A percentile compares a stretch with the other conserved stretches of the same genome.
These are phyloP conservation scores for Neurospora sp. DNA, from an alignment of 495 filamentous ascomycete species.

Conservation along the genomic window DNA sequence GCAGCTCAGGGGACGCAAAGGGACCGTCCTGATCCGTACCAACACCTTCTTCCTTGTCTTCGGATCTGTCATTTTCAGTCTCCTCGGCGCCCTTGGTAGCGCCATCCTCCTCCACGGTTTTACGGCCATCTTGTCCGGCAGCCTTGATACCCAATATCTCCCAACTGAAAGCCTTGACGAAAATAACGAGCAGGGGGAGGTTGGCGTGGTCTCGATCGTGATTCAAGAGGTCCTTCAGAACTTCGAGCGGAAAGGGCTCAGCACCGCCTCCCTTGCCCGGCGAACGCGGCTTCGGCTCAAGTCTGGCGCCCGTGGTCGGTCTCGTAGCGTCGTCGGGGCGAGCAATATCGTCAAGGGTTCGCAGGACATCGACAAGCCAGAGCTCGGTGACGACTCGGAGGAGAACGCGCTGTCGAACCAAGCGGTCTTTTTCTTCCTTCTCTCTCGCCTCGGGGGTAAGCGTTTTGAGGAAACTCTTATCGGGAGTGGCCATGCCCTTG, in stretches of 20 bases:
- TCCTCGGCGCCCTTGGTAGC: conserved; percentile 43
- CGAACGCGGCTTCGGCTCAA: conserved; percentile 42
- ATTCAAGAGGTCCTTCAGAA: conserved; percentile 89
- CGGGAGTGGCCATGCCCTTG: conserved; percentile 83
- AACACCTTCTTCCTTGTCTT: conserved; percentile 38
- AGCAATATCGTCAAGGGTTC: conserved; percentile 80
- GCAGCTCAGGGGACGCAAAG: conserved; percentile 63
- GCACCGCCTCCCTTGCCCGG: conserved; percentile 46
- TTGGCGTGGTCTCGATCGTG: conserved; percentile 90
- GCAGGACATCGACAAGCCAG: conserved; percentile 84
- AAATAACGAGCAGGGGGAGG: conserved; percentile 80
- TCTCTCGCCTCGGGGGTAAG: conserved; percentile 74
- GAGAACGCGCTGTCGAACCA: conserved; percentile 76
- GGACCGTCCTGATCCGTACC: conserved; percentile 53
- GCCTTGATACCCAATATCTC: conserved; percentile 78
- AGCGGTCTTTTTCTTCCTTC: conserved; percentile 89
- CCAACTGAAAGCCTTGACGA: conserved; percentile 95
- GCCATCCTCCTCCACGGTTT: conserved; percentile 78
- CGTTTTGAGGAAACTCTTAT: conserved; percentile 73
- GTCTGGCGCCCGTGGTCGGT: conserved; percentile 41
- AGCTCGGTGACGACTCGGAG: conserved; percentile 88
- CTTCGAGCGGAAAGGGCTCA: conserved; percentile 91
- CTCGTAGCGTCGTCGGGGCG: conserved; percentile 73
- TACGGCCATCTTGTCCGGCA: conserved; percentile 61
- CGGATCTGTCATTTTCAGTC: conserved; percentile 36